Conservation (phyloP, 345 rosid species). For the Theobroma cacao region DNA sequence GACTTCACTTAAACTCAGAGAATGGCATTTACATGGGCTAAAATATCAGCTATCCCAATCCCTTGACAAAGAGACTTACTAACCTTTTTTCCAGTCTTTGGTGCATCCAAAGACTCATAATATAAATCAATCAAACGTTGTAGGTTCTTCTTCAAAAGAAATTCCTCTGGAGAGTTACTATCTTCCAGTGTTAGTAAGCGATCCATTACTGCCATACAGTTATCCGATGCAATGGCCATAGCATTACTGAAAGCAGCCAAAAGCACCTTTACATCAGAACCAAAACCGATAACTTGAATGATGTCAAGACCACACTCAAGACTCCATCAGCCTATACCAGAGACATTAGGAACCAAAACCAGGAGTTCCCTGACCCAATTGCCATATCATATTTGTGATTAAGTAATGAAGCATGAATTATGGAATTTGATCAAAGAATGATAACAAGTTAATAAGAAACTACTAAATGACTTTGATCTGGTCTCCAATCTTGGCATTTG, state of each 20-base stretch:
- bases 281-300: neutral
- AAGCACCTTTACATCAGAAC: neutral
- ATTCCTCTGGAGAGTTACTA: conserved; percentile 37
- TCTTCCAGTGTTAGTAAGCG: conserved; percentile 46
- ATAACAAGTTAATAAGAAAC: neutral
- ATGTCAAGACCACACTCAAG: neutral
- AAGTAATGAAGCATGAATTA: neutral
- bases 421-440: neutral
- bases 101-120: conserved; percentile 86
- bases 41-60: neutral
- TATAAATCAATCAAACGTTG: conserved; percentile 44
- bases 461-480: neutral
- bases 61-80: neutral
- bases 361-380: neutral
- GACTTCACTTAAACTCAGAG: neutral
- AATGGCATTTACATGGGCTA: neutral
- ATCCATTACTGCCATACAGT: conserved; percentile 79
- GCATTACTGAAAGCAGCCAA: conserved; percentile 49
- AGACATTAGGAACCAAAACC: neutral
- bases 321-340: neutral
- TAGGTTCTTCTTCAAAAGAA: conserved; percentile 37
- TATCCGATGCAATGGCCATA: conserved; percentile 56
- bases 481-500: neutral
- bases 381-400: neutral
- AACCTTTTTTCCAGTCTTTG: conserved; percentile 48